These are phyloP conservation scores for Lepidopterella palustris DNA, from an alignment of 495 filamentous ascomycete genomes.

Conservation along the genomic window DNA sequence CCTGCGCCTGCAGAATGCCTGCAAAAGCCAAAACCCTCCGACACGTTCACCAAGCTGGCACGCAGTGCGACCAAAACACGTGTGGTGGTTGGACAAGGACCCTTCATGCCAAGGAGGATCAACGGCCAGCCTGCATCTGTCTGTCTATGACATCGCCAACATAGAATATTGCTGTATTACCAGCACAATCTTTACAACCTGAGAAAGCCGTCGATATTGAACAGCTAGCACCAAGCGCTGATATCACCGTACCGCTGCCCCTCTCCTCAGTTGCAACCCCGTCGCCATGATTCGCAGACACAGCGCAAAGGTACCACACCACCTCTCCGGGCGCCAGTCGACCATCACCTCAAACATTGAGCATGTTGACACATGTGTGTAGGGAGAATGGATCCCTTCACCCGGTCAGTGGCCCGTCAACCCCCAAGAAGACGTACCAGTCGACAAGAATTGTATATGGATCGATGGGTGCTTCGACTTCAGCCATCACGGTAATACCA, in stretches of 20 bases:
- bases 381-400: constrained; percentile 32
- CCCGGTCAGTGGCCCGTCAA: constrained; percentile 60
- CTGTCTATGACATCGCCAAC: background rate
- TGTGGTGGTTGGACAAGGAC: background rate
- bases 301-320: constrained; percentile 18
- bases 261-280: background rate
- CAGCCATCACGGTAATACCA: constrained; percentile 75
- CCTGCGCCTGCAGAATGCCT: background rate
- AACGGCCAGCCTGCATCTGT: too few relatives aligned
- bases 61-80: background rate
- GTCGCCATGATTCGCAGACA: constrained; percentile 18
- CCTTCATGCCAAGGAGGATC: too few relatives aligned
- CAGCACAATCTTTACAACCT: too few relatives aligned
- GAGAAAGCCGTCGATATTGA: too few relatives aligned
- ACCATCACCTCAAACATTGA: background rate
- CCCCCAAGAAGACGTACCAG: constrained; percentile 54
- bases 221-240: too few relatives aligned
- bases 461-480: constrained; percentile 99
- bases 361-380: background rate
- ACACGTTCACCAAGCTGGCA: background rate
- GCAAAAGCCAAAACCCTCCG: background rate
- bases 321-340: background rate
- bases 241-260: background rate
- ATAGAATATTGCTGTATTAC: too few relatives aligned
- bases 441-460: constrained; percentile 77